Conservation (phyloP, 2,329 filamentous ascomycete species). For the Claviceps sp. region DNA sequence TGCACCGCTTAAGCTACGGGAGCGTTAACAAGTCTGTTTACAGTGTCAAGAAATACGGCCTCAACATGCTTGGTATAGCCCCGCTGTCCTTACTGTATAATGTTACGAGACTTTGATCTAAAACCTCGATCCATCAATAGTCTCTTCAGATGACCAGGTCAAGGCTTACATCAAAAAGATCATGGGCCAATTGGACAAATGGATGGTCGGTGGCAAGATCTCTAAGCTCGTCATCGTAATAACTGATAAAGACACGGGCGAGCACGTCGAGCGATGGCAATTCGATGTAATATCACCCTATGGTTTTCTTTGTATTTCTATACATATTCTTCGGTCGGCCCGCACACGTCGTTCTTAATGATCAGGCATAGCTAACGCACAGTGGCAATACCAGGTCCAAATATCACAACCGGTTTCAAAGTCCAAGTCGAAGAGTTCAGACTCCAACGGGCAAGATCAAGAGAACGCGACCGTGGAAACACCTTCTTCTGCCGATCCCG, state of each 20-base stretch:
- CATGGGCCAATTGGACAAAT: slow-evolving; percentile 93
- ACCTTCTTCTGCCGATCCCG: slow-evolving; percentile 23
- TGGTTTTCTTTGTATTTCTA: too few species aligned
- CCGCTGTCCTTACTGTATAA: too few species aligned
- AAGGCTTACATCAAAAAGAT: slow-evolving; percentile 99
- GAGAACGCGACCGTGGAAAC: slow-evolving; percentile 45
- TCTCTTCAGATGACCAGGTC: slow-evolving; percentile 93
- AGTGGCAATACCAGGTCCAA: slow-evolving; percentile 10
- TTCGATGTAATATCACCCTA: slow-evolving; percentile 56
- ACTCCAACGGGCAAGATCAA: slow-evolving; percentile 43
- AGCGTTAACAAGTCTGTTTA: slow-evolving; percentile 2
- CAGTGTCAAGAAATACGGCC: slow-evolving; percentile 91
- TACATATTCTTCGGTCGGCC: not conserved
- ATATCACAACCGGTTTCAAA: slow-evolving; percentile 15
- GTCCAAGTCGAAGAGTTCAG: slow-evolving; percentile 26
- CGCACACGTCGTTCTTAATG: not conserved
- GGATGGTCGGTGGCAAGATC: slow-evolving; percentile 96
- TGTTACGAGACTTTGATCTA: not conserved
- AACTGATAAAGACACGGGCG: slow-evolving; percentile 91
- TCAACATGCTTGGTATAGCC: slow-evolving; percentile 73
- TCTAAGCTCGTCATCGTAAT: slow-evolving; percentile 95
- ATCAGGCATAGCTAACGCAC: slow-evolving; percentile 3
- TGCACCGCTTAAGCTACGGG: not conserved
- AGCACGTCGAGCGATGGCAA: slow-evolving; percentile 94
- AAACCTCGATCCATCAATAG: slow-evolving; percentile 25